Evolutionary conservation across 345 rosid species (phyloP), one percentile per base, ranked within the genome.

Genomic region (Moricandia arvensis): DNA sequence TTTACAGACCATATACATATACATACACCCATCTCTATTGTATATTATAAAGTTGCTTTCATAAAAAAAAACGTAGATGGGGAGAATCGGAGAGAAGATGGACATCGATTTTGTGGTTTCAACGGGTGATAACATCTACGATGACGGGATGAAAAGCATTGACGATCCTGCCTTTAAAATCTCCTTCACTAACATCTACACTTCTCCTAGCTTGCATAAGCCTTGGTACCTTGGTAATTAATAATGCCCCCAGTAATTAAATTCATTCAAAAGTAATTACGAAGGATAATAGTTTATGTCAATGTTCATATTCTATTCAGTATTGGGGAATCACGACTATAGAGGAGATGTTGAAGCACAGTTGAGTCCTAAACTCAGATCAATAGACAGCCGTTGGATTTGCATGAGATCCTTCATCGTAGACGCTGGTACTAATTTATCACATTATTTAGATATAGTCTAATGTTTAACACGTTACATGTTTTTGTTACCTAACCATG

Each of bases 251-350:
- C 17, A 15, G 11, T 15, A 64, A 24, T 51, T 24, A 8, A n/a
- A 18, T 21, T 30, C 24, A 5, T 29, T 17, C 15, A 24, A 18
- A 21, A 21, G 24, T 21, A 21, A 21, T 21, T 0, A 21, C 24
- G 24, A 2, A 63, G 30, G 24, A 38, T 38, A 57, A 64, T 27
- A 55, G 27, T 43, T 43, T 5, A 38, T 43, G 38, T 41, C 29
- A 27, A 11, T 58, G 13, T 37, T 4, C 41, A 43, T 43, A 45
- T 24, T 75, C 10, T 62, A 43, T 17, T 59, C 66, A 83, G 87
- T 86, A 17, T 63, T 88, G 58, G 90, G 88, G 18, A 88, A 79
- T 72, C 88, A 85, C 41, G 86, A 85, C 57, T 85, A 76, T 29
- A 79, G 86, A 37, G 88, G 84, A 7, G 71, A 85, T 71, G 86